Conservation (phyloP, 2,329 filamentous ascomycete genomes). For the Penicillium glabrum region DNA sequence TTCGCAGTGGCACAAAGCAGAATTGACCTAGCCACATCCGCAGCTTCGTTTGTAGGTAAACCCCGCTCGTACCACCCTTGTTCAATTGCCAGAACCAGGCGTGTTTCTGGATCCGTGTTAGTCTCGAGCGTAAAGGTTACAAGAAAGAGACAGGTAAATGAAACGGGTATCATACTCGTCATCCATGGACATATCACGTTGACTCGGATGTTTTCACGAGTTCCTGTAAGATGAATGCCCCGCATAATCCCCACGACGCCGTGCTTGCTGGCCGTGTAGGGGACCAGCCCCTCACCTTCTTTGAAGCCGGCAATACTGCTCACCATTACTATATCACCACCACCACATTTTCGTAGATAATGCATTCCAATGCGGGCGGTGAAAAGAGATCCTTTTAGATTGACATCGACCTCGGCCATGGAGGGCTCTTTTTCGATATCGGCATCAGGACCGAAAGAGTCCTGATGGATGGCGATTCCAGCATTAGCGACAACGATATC, state of each 20-base stretch:
- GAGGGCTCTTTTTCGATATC: constrained; percentile 18
- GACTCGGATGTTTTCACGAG: constrained; percentile 11
- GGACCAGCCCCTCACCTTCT: constrained; percentile 16
- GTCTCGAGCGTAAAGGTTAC: background rate
- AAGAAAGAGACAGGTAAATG: background rate
- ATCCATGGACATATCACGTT: constrained; percentile 15
- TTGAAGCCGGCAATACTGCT: constrained; percentile 25
- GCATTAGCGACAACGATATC: constrained; percentile 29
- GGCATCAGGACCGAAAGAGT: constrained; percentile 17
- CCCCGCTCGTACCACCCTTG: constrained; percentile 21
- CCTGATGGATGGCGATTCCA: constrained; percentile 15
- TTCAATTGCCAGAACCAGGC: constrained; percentile 15
- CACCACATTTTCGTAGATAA: constrained; percentile 16
- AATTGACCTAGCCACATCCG: constrained; percentile 22
- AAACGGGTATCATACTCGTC: constrained; percentile 7
- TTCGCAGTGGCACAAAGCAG: constrained; percentile 22
- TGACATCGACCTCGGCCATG: constrained; percentile 21
- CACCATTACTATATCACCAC: constrained; percentile 20
- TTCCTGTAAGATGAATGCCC: constrained; percentile 17
- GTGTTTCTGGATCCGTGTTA: constrained; percentile 10
- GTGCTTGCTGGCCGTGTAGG: constrained; percentile 26
- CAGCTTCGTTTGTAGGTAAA: constrained; percentile 23
- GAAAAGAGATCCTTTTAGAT: constrained; percentile 19
- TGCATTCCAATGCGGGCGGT: constrained; percentile 21
- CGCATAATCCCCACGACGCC: constrained; percentile 26